These are phyloP conservation scores for Mariannaea sp. DNA, from an alignment of 2,329 filamentous ascomycete genomes.

Conservation along the genomic window DNA sequence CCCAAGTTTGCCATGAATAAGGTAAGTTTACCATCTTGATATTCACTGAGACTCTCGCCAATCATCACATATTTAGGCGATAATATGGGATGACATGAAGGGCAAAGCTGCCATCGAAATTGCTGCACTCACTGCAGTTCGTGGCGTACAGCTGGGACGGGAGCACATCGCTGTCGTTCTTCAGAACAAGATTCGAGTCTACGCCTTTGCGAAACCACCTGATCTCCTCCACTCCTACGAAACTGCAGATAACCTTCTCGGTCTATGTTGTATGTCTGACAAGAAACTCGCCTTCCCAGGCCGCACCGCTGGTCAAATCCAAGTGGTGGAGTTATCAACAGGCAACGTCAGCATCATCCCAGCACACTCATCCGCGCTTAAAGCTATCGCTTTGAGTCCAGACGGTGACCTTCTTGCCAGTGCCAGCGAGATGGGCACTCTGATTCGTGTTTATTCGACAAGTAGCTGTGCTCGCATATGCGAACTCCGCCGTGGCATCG, in stretches of 20 bases:
- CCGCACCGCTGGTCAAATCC: slow-evolving; percentile 84
- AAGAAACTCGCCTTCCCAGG: slow-evolving; percentile 83
- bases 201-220: slow-evolving; percentile 75
- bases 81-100: slow-evolving; percentile 90
- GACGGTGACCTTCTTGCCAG: slow-evolving; percentile 85
- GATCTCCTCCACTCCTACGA: slow-evolving; percentile 76
- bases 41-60: neutral
- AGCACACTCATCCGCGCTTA: slow-evolving; percentile 79
- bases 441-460: slow-evolving; percentile 85
- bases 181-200: slow-evolving; percentile 80
- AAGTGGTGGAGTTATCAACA: slow-evolving; percentile 77
- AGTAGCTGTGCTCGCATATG: slow-evolving; percentile 78
- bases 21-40: slow-evolving; percentile 48
- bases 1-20: slow-evolving; percentile 90
- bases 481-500: slow-evolving; percentile 87
- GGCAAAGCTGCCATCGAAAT: slow-evolving; percentile 75
- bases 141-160: slow-evolving; percentile 77
- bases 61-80: slow-evolving; percentile 55
- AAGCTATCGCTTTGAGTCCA: slow-evolving; percentile 77
- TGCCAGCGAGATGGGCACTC: slow-evolving; percentile 87
- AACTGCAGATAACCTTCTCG: slow-evolving; percentile 82
- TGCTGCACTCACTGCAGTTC: slow-evolving; percentile 78
- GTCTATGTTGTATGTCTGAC: slow-evolving; percentile 77
- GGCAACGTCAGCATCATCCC: slow-evolving; percentile 92
- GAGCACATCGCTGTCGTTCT: slow-evolving; percentile 80